phyloP scores from a whole-genome alignment of 2,329 filamentous ascomycete genomes.

The Colletotrichum lini region DNA sequence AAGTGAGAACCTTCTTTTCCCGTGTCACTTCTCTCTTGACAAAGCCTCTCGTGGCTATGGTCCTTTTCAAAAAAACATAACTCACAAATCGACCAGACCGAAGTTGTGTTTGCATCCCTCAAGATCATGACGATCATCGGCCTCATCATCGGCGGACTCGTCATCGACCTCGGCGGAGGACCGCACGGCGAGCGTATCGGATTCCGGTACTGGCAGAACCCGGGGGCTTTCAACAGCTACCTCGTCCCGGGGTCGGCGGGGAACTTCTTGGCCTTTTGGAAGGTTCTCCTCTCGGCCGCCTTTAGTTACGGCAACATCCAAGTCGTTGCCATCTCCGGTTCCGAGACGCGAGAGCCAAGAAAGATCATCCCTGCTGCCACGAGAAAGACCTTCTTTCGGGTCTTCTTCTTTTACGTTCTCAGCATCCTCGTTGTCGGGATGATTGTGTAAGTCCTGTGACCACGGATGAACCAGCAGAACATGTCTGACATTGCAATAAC shows the following conservation, averaged over 20 bases:
- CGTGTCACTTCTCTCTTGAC: no score
- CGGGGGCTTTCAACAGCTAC: conserved; percentile 36
- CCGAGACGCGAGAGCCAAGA: conserved; percentile 58
- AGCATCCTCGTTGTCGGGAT: conserved; percentile 67
- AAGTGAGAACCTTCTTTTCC: conserved; percentile 48
- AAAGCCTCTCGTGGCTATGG: background rate
- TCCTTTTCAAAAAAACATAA: no score
- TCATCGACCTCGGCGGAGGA: conserved; percentile 43
- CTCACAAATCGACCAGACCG: conserved; percentile 49
- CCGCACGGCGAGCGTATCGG: conserved; percentile 45
- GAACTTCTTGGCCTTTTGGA: conserved; percentile 44
- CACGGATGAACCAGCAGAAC: no score
- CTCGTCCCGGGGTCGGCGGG: conserved; percentile 41
- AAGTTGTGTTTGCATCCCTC: conserved; percentile 70
- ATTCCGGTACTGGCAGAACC: conserved; percentile 43
- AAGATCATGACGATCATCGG: conserved; percentile 69
- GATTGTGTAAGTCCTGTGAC: conserved; percentile 52
- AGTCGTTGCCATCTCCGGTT: conserved; percentile 44
- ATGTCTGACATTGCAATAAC: background rate
- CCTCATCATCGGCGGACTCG: conserved; percentile 75
- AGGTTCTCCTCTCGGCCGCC: conserved; percentile 45
- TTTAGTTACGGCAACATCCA: conserved; percentile 47
- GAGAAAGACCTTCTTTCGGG: conserved; percentile 46
- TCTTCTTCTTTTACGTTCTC: conserved; percentile 60
- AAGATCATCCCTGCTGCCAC: conserved; percentile 53